Evolutionary conservation across 345 rosid species (phyloP).

Genomic region (Eucalyptus melliodora): DNA sequence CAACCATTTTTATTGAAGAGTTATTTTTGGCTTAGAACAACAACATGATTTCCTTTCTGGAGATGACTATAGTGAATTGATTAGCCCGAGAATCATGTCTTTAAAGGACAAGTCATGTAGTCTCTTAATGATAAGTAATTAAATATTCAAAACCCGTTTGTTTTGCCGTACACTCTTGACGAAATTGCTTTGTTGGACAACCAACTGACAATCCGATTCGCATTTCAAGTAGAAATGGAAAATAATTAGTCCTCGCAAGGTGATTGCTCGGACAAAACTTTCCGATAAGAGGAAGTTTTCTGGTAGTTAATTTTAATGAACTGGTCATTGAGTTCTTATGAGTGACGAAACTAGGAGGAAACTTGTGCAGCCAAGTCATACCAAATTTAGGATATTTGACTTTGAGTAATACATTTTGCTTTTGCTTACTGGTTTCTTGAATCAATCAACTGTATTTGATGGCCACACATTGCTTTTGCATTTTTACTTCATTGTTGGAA

Average conservation of each 20-base stretch:
- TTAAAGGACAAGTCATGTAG: too few species aligned
- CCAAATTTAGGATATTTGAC: neutral
- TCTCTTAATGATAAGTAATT: too few species aligned
- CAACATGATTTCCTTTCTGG: neutral
- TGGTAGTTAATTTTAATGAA: neutral
- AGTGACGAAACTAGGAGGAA: neutral
- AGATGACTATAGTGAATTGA: neutral
- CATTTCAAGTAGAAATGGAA: too few species aligned
- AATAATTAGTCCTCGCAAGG: too few species aligned
- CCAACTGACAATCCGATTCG: too few species aligned
- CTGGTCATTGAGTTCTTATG: neutral
- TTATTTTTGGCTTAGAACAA: neutral
- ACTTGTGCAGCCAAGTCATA: neutral
- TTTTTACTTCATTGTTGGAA: neutral
- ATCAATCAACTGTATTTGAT: too few species aligned
- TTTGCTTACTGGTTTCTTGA: neutral
- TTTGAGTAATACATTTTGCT: neutral
- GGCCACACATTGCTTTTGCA: neutral
- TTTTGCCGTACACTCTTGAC: too few species aligned
- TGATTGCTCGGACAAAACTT: too few species aligned
- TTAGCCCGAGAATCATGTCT: too few species aligned
- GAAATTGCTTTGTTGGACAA: too few species aligned
- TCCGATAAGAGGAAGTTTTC: neutral
- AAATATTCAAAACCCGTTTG: too few species aligned
- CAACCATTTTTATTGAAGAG: neutral